Percentiles rank a stretch among this genome's conserved stretches.
These are phyloP conservation scores for Metarhizium album DNA, from an alignment of 2,329 filamentous ascomycete genomes.

Conservation along the genomic window DNA sequence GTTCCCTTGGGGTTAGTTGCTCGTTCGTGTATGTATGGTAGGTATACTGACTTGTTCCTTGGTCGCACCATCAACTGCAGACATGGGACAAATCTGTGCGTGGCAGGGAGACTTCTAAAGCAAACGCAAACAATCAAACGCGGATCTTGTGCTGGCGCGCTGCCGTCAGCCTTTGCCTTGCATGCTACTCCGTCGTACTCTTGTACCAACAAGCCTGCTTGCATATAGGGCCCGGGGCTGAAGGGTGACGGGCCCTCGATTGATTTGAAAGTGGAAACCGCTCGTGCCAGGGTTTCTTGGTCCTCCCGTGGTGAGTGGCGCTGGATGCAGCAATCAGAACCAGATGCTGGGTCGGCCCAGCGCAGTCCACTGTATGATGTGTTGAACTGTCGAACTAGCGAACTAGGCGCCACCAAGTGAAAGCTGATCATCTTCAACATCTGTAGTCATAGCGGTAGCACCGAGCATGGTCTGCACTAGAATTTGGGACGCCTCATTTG, in stretches of 20 bases:
- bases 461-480: too few species aligned
- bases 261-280: too few species aligned
- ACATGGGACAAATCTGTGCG: not conserved
- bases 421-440: not conserved
- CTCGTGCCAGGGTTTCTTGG: not conserved
- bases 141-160: not conserved
- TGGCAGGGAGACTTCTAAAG: not conserved
- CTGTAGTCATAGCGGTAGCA: not conserved
- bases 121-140: not conserved
- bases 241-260: not conserved
- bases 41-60: not conserved
- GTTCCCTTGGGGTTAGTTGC: too few species aligned
- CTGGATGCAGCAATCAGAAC: not conserved
- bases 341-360: not conserved
- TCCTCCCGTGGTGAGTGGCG: not conserved
- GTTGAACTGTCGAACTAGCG: too few species aligned
- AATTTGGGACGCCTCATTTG: too few species aligned
- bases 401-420: not conserved
- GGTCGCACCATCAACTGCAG: not conserved
- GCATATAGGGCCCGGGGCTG: not conserved
- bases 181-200: not conserved
- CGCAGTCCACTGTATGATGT: not conserved
- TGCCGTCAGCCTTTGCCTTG: not conserved
- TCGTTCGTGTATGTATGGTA: not conserved
- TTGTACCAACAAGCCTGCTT: not conserved